Conservation (phyloP, 768 basidiomycete genomes). For the Podaxis pistillaris region DNA sequence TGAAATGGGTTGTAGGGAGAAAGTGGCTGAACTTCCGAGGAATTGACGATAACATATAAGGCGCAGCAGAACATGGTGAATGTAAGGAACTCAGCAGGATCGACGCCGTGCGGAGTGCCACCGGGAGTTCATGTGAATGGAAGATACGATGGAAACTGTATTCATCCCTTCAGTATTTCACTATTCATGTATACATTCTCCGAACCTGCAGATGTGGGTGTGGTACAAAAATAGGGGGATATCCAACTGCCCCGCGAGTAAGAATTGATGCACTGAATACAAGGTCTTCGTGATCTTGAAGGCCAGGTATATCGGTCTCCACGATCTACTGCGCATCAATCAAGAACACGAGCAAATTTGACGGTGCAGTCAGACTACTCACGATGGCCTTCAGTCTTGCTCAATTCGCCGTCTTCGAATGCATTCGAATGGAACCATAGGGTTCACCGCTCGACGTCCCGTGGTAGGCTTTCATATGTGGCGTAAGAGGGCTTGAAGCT, state of each 20-base stretch:
- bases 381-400: background rate
- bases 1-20: background rate
- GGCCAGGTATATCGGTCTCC: background rate
- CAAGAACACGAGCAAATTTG: background rate
- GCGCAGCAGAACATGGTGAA: background rate
- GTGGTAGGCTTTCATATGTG: background rate
- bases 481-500: background rate
- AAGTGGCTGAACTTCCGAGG: background rate
- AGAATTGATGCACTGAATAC: background rate
- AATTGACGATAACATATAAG: background rate
- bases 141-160: background rate
- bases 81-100: background rate
- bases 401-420: background rate
- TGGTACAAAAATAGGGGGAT: background rate
- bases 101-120: background rate
- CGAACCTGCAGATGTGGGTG: background rate
- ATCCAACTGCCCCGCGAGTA: background rate
- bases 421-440: conserved; percentile 1
- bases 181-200: background rate
- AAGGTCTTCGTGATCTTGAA: background rate
- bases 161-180: background rate
- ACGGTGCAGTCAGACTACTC: background rate
- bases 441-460: background rate
- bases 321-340: background rate
- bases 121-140: background rate